phyloP scores from a whole-genome alignment of 306 rosid genomes.

The Fragaria ananassa region DNA sequence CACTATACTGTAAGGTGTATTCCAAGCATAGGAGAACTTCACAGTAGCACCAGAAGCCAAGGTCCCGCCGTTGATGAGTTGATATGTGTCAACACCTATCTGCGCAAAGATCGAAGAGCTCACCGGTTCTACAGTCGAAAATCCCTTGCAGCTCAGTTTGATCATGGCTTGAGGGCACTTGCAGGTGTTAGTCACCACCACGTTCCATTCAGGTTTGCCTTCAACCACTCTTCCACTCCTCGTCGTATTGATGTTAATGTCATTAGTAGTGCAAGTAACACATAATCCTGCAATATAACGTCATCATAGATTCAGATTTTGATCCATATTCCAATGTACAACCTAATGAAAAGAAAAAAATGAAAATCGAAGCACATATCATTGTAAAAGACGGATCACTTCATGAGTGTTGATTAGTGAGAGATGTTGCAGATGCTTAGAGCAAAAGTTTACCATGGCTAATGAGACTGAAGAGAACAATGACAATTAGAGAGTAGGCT shows the following conservation, averaged over 20 bases:
- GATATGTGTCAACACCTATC: neutral
- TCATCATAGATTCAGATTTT: neutral
- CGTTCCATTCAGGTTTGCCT: constrained; percentile 57
- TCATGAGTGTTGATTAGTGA: neutral
- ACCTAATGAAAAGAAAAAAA: no score
- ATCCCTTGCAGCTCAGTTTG: constrained; percentile 20
- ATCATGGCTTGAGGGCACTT: constrained; percentile 35
- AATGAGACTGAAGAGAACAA: constrained; percentile 21
- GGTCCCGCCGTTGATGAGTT: neutral
- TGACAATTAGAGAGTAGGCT: constrained; percentile 7
- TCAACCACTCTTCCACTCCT: constrained; percentile 38
- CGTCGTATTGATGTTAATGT: constrained; percentile 43
- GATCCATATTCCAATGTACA: neutral
- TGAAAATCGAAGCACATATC: neutral
- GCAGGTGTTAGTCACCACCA: constrained; percentile 53
- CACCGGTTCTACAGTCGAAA: neutral
- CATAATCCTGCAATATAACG: constrained; percentile 35
- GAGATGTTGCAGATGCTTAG: neutral
- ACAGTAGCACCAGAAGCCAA: neutral
- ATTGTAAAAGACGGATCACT: neutral
- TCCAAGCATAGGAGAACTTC: constrained; percentile 1
- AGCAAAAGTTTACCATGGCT: constrained; percentile 28
- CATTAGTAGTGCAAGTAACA: constrained; percentile 33
- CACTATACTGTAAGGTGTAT: neutral
- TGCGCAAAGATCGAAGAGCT: neutral